Evolutionary conservation across 2,329 filamentous ascomycete genomes (phyloP).

Genomic region (Fusarium tupiense): DNA sequence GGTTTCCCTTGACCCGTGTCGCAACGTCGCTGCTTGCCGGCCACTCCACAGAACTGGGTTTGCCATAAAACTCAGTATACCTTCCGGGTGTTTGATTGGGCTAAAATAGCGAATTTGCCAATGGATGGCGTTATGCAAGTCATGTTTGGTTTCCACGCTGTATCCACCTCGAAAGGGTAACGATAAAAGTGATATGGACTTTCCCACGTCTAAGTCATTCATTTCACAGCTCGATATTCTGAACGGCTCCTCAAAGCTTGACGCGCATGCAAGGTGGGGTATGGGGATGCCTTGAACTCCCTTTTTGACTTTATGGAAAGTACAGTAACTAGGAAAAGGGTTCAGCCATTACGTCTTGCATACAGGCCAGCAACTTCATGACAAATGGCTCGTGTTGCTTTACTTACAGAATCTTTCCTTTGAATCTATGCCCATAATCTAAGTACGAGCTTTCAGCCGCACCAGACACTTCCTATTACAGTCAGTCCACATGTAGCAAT

Average conservation of each 20-base stretch:
- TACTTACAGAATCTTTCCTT: neutral
- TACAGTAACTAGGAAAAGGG: neutral
- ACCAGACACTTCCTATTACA: too few species aligned
- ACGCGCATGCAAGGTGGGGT: neutral
- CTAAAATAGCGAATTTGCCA: neutral
- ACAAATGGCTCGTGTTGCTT: too few species aligned
- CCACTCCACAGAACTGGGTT: too few species aligned
- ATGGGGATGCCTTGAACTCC: neutral
- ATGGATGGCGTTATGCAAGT: neutral
- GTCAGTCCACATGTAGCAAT: too few species aligned
- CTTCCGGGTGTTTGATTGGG: too few species aligned
- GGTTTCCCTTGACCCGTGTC: neutral
- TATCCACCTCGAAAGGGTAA: neutral
- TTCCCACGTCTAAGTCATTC: fast-evolving
- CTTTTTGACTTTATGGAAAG: too few species aligned
- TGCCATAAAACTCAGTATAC: too few species aligned
- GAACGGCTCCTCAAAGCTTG: neutral
- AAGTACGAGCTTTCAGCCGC: too few species aligned
- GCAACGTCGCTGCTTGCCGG: neutral
- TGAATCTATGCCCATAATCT: too few species aligned
- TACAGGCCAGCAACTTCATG: too few species aligned
- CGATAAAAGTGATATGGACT: neutral
- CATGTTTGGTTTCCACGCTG: fast-evolving
- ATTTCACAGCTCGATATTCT: fast-evolving
- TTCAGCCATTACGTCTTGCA: neutral